Evolutionary conservation across 1,139 yeast genomes (phyloP).

Genomic region (Yarrowia galli): DNA sequence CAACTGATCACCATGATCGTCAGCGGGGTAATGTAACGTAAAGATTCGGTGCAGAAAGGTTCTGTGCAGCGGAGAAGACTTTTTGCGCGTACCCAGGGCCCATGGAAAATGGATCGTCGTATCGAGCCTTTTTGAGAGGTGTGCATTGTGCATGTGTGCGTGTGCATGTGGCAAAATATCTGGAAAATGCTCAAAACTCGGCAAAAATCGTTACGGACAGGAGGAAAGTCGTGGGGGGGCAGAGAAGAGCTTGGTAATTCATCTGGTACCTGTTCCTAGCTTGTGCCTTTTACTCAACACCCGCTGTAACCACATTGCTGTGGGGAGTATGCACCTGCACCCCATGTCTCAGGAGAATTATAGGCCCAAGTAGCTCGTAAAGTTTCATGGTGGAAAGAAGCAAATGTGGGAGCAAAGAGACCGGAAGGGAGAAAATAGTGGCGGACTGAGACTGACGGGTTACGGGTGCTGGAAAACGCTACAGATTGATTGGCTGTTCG

Average conservation of each 20-base stretch:
- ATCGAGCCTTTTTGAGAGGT: background rate
- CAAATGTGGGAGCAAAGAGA: background rate
- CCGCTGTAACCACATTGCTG: background rate
- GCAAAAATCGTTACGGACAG: too few species aligned
- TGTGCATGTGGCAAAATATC: slow-evolving; percentile 1
- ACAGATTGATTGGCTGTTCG: too few species aligned
- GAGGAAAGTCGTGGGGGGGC: too few species aligned
- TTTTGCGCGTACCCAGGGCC: background rate
- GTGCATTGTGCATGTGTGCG: slow-evolving; percentile 10
- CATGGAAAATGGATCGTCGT: slow-evolving; percentile 10
- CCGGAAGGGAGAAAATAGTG: background rate
- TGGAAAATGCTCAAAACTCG: background rate
- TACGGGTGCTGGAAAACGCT: too few species aligned
- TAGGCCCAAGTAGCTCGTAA: too few species aligned
- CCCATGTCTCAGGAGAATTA: slow-evolving; percentile 1
- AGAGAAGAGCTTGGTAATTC: too few species aligned
- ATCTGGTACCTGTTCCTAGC: too few species aligned
- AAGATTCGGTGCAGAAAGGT: slow-evolving; percentile 4
- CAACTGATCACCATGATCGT: background rate
- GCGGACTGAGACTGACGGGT: too few species aligned
- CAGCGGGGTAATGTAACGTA: slow-evolving; percentile 9
- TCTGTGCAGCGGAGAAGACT: background rate
- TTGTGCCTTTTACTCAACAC: too few species aligned
- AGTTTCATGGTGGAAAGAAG: slow-evolving; percentile 3
- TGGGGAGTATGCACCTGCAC: slow-evolving; percentile 2